phyloP scores from a whole-genome alignment of 75 land plant species.

The Sequoiadendron giganteum region DNA sequence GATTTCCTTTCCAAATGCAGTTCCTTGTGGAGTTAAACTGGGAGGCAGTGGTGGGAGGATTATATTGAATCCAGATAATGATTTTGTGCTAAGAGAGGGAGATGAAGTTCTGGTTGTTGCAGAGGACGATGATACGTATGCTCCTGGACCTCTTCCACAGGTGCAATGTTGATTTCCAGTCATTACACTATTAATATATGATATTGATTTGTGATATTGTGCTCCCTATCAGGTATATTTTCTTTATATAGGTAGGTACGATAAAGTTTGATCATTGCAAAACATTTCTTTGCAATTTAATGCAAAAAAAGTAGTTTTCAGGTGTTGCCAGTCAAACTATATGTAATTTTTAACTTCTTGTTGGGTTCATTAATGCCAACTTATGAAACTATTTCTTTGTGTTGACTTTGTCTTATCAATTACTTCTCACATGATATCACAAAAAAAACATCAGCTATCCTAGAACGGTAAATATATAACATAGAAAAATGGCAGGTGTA shows the following conservation, averaged over 20 bases:
- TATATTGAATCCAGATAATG: conserved; percentile 72
- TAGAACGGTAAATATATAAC: not conserved
- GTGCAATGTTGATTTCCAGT: conserved; percentile 20
- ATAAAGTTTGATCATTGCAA: too few relatives aligned
- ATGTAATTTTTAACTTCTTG: too few relatives aligned
- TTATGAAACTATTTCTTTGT: not conserved
- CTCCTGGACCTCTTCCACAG: conserved; percentile 67
- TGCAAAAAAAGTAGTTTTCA: too few relatives aligned
- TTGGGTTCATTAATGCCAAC: not conserved
- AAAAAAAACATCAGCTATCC: not conserved
- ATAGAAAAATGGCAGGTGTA: not conserved
- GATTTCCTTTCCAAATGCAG: conserved; percentile 81
- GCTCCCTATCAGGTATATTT: not conserved
- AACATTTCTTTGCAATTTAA: too few relatives aligned
- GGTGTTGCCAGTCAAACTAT: too few relatives aligned
- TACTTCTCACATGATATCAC: not conserved
- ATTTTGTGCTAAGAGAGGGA: conserved; percentile 65
- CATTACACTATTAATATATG: not conserved
- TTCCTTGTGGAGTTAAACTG: conserved; percentile 84
- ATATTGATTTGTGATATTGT: not conserved
- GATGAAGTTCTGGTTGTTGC: conserved; percentile 91
- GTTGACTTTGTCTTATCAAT: not conserved
- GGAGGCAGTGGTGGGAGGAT: conserved; percentile 62
- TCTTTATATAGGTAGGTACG: too few relatives aligned
- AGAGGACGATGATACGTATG: conserved; percentile 87